These are phyloP conservation scores for Prototheca wickerhamii DNA, from an alignment of 163 green algal species.

Conservation along the genomic window DNA sequence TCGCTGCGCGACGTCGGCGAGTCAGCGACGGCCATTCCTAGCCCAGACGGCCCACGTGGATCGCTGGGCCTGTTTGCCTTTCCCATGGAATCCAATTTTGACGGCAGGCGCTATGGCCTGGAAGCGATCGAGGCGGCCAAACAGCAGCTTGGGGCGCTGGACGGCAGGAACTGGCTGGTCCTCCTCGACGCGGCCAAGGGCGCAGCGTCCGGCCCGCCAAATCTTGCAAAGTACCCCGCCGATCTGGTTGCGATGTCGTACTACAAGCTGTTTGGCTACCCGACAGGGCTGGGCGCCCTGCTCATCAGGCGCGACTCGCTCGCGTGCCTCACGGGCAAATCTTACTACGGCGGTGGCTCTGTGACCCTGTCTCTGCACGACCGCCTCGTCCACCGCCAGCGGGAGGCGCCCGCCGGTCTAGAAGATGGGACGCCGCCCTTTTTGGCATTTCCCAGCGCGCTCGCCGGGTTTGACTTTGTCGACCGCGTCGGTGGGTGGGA, in stretches of 20 bases:
- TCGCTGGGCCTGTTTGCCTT: conserved; percentile 62
- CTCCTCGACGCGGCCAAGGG: conserved; percentile 77
- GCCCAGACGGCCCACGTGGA: no score
- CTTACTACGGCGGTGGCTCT: conserved; percentile 81
- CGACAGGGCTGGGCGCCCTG: conserved; percentile 73
- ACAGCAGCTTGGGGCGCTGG: neutral
- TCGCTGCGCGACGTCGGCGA: no score
- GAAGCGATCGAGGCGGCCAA: neutral
- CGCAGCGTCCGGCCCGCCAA: neutral
- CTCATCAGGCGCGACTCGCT: conserved; percentile 45
- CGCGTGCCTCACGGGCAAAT: conserved; percentile 46
- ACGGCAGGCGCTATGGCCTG: conserved; percentile 40
- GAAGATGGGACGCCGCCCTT: conserved; percentile 81
- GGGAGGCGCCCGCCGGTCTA: conserved; percentile 45
- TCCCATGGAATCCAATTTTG: conserved; percentile 73
- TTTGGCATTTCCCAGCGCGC: conserved; percentile 51
- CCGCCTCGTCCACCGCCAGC: conserved; percentile 33
- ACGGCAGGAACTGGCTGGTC: conserved; percentile 39
- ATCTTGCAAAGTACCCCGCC: conserved; percentile 41
- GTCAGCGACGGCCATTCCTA: no score
- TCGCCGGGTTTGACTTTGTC: conserved; percentile 59
- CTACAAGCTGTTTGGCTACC: conserved; percentile 82
- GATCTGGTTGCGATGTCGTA: conserved; percentile 79
- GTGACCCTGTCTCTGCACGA: conserved; percentile 54
- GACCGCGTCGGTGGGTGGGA: conserved; percentile 35